Base-by-base conservation (phyloP, 2,329 filamentous ascomycete genomes). In the Aspergillus latus region DNA sequence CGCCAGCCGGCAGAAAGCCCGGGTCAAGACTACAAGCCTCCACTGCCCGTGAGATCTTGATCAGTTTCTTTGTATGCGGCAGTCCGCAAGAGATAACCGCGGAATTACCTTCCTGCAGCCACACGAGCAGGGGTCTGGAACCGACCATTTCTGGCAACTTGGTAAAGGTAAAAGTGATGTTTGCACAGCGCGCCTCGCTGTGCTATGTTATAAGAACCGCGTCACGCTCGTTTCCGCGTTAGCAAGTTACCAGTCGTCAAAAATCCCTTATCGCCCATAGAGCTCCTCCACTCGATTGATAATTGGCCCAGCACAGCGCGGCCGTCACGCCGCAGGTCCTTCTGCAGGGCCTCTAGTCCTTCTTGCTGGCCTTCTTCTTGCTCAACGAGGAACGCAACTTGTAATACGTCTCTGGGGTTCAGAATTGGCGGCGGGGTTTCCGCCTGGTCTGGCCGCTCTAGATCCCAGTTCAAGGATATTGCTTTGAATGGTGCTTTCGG, bases 251-350 rank as follows among this genome's bases (percentile, higher is more conserved):
- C 92, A 5, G 94, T 99, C 44, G 88, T 91, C 69, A 99, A 78
- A 65, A 86, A 92, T 0, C 94, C 94, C 65, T 85, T 84, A 74
- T 93, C 94, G 0, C 94, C 94, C 88, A 97, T 92, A 59, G 89
- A 84, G 37, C 89, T 88, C 61, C 90, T 83, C 94, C 94, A 99
- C 53, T 90, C 88, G 57, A 97, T 89, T 43, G 87, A 88, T 63
- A 97, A 74, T 60, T 94, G 86, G 4, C 92, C 93, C 68, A 97
- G 85, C 16, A 87, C 78, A 37, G 89, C 77, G 59, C 81, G 78
- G 15, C 77, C 76, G 59, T 78, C 75, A 34, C 75, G 73, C 40
- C 75, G 77, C 61, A 84, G 77, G 49, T 78, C 77, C 57, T 75
- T 76, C 39, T 74, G 72, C 9, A 76, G 58, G 8, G 82, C 82